Base-by-base conservation (phyloP, 139 green algal genomes). In the Spirogloea muscicola region DNA sequence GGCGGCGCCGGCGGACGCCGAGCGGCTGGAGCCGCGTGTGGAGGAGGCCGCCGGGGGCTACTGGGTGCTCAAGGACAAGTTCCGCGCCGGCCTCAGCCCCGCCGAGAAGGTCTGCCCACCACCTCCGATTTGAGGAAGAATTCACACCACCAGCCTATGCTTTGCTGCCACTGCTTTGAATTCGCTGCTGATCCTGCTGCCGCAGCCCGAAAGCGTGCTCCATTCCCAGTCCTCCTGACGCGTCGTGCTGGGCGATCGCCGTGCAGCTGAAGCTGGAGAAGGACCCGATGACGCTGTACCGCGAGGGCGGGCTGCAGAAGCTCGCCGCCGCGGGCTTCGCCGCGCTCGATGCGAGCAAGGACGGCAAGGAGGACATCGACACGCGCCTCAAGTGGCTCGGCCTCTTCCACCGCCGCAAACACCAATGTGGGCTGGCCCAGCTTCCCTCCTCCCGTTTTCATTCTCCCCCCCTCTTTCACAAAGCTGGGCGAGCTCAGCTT, bases 401-500 rank as follows among this genome's bases (percentile, higher is more conserved):
- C 3, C 81, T 99, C 7, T 98, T 99, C 87, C 94, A 99, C 83
- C 83, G 94, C 36, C 80, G 86, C 51, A 99, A 99, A 86, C 84
- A 85, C 46, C 89, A 91, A 1, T 91, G 74, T 82, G 68, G 61
- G 74, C 72, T 3, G 25, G 18, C 16, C 62, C n/a, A n/a, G n/a
- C n/a, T n/a, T 33, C 52, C 52, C 9, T 39, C 9, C 7, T 33
- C 40, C 9, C 52, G 37, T 33, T 33, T 33, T 33, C 52, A 62
- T 7, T 7, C 9, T 62, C 40, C 52, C 52, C 9, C 7, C 9
- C 7, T 33, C 7, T 62, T 33, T 62, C 52, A 5, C 46, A 55
- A 55, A 55, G n/a, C 21, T 55, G 21, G 46, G 46, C n/a, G n/a
- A n/a, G n/a, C n/a, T n/a, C n/a, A n/a, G n/a, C n/a, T n/a, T n/a